These are phyloP conservation scores for Pseudocercospora pini-densiflorae DNA, from an alignment of 2,329 filamentous ascomycete species.

Conservation along the genomic window DNA sequence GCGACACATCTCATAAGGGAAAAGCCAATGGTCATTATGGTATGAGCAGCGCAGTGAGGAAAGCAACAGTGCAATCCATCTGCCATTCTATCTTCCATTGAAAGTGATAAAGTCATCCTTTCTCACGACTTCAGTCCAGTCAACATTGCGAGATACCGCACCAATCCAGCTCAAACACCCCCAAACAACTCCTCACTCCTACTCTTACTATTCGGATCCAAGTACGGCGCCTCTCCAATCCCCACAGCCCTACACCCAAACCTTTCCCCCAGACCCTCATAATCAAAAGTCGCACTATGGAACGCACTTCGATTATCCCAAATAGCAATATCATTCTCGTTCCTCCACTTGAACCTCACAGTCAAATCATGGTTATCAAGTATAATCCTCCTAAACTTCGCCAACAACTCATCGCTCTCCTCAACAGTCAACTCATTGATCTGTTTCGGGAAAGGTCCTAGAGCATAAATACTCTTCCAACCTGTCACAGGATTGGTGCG, in stretches of 20 bases:
- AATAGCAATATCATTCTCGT: slow-evolving; percentile 50
- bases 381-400: slow-evolving; percentile 41
- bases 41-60: too few relatives aligned
- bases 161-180: too few relatives aligned
- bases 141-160: too few relatives aligned
- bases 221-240: slow-evolving; percentile 60
- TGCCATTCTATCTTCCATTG: too few relatives aligned
- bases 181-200: slow-evolving; percentile 35
- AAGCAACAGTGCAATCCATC: too few relatives aligned
- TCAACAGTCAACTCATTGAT: slow-evolving; percentile 55
- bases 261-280: slow-evolving; percentile 57
- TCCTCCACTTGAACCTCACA: slow-evolving; percentile 56
- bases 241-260: slow-evolving; percentile 59
- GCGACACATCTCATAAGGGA: too few relatives aligned
- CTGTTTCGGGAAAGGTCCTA: slow-evolving; percentile 60
- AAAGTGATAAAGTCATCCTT: too few relatives aligned
- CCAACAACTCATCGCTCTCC: slow-evolving; percentile 32
- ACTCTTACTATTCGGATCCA: slow-evolving; percentile 57
- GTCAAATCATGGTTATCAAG: slow-evolving; percentile 57
- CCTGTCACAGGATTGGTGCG: slow-evolving; percentile 65
- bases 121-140: too few relatives aligned
- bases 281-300: slow-evolving; percentile 68
- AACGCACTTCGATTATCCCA: slow-evolving; percentile 40
- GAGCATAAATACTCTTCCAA: slow-evolving; percentile 65
- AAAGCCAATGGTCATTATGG: too few relatives aligned